Evolutionary conservation across 2,329 filamentous ascomycete genomes (phyloP).

Genomic region (Cladosporium velox): DNA sequence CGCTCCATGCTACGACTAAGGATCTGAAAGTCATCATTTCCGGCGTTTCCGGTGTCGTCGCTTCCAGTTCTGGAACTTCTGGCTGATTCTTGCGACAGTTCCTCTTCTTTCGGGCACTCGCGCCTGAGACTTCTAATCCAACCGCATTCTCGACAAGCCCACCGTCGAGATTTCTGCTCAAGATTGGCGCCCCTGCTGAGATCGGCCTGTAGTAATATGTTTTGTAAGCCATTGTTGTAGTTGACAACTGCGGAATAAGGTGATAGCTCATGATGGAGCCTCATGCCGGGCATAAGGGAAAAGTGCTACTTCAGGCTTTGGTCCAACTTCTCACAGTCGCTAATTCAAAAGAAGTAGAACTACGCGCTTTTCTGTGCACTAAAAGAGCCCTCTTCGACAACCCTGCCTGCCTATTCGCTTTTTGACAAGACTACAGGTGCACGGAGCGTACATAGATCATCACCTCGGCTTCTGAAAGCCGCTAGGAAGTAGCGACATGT

Average conservation of each 20-base stretch:
- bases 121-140: too few relatives aligned
- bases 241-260: neutral
- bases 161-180: neutral
- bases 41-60: neutral
- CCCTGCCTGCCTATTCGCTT: neutral
- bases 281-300: neutral
- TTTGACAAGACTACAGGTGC: neutral
- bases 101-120: neutral
- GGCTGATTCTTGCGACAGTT: neutral
- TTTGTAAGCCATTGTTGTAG: neutral
- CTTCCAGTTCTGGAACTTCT: neutral
- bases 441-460: neutral
- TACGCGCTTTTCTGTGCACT: neutral
- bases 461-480: neutral
- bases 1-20: neutral
- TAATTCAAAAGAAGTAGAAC: neutral
- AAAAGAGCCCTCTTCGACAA: neutral
- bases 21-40: neutral
- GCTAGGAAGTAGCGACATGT: neutral
- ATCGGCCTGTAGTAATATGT: neutral
- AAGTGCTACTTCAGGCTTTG: neutral
- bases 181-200: neutral
- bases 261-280: neutral
- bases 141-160: neutral
- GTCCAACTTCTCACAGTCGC: neutral